A percentile compares a stretch with the other conserved stretches of the same genome.
Evolutionary conservation across 2,329 filamentous ascomycete species (phyloP).

Genomic region (Verticillium albo-atrum): DNA sequence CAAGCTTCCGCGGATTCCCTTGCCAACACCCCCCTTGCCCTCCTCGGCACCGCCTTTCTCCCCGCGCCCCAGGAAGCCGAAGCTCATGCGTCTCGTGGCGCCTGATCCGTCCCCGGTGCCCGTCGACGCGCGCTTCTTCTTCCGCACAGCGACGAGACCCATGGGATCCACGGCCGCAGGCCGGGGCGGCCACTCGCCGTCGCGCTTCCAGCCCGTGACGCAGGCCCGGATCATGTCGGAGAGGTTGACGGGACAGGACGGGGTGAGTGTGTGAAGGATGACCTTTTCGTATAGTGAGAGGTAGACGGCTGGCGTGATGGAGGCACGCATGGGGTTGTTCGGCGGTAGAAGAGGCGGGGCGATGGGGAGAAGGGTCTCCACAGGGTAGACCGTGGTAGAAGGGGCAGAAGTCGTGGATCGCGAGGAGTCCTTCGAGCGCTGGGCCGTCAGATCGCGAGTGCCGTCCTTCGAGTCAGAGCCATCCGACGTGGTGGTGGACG

Average conservation of each 20-base stretch:
- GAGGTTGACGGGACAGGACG: conserved; percentile 84
- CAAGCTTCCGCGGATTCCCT: conserved; percentile 40
- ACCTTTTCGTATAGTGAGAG: conserved; percentile 86
- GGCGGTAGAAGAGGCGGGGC: conserved; percentile 68
- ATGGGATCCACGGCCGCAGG: conserved; percentile 40
- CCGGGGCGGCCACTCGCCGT: conserved; percentile 87
- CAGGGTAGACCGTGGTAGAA: conserved; percentile 13
- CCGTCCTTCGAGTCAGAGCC: conserved; percentile 36
- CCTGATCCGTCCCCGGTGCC: conserved; percentile 19
- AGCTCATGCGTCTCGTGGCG: conserved; percentile 38
- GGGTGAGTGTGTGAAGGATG: conserved; percentile 72
- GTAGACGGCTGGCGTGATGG: conserved; percentile 71
- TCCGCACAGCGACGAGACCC: conserved; percentile 32
- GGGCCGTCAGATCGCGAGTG: conserved; percentile 24
- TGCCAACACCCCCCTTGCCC: conserved; percentile 23
- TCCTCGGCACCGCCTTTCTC: conserved; percentile 28
- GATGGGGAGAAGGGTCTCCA: conserved; percentile 65
- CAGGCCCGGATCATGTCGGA: conserved; percentile 74
- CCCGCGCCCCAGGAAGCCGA: conserved; percentile 38
- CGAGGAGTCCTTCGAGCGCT: conserved; percentile 27
- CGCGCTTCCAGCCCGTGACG: conserved; percentile 87
- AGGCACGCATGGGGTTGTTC: conserved; percentile 70
- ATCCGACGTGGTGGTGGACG: conserved; percentile 33
- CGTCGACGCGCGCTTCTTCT: conserved; percentile 24
- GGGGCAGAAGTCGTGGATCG: conserved; percentile 15